Base-by-base conservation (phyloP, 169 alveolate species). In the Babesia ovis region DNA sequence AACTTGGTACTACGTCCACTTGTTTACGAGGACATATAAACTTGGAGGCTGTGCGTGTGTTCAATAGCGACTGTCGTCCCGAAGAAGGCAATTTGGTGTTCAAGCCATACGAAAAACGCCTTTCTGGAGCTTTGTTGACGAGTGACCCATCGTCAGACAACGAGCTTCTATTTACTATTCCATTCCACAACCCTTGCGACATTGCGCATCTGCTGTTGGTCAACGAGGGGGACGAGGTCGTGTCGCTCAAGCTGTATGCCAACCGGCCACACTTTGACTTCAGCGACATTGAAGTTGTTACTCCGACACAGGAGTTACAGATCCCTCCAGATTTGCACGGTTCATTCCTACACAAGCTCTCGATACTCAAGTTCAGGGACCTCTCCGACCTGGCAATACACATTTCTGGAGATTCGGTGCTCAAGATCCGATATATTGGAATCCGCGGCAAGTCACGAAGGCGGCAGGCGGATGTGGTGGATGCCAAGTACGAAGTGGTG, bases 241-340 rank as follows among this genome's bases (percentile, higher is more conserved):
- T 71, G 41, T 29, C 42, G 18, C 35, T 71, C 27, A 61, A 73
- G 29, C 34, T 72, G 34, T 81, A 27, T 41, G 79, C 42, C 11
- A 81, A 81, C 46, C 57, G 84, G 18, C 82, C 84, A 4, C 57
- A 81, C 23, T 64, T 81, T 50, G 84, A 70, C 60, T 72, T 81
- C 51, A 64, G 81, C 25, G 89, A 81, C 75, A 56, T 81, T 1
- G 89, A 72, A 11, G 74, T 57, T 8, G 75, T 73, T n/a, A 57
- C 53, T 8, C 89, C 89, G 14, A 50, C 85, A 37, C 85, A 58
- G 41, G 61, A 55, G 29, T 57, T 81, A 23, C 41, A 50, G 29
- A 22, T 81, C 23, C 79, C 85, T 22, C 89, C 84, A 5, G 89
- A 81, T 37, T n/a, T 16, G 22, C 89, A 81, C 81, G 89, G 89